Conservation (phyloP, 2,329 filamentous ascomycete species). For the Teratosphaeria gauchensis region DNA sequence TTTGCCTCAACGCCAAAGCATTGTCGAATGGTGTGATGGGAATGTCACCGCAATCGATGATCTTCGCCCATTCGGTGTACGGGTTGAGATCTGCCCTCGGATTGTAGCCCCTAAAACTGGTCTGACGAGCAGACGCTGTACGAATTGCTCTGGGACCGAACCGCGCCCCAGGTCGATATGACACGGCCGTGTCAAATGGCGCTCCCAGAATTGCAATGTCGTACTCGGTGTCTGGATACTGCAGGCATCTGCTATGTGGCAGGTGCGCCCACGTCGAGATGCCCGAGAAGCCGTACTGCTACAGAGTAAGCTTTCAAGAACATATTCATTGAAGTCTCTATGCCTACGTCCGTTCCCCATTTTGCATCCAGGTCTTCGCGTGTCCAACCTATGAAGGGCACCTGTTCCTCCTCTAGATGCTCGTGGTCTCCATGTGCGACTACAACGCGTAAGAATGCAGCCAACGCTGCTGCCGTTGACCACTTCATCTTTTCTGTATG, state of each 20-base stretch:
- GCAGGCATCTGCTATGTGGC: slow-evolving; percentile 39
- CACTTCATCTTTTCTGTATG: not conserved
- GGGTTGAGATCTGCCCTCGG: slow-evolving; percentile 74
- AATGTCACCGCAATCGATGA: slow-evolving; percentile 86
- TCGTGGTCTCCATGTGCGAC: slow-evolving; percentile 4
- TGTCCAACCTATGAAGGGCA: slow-evolving; percentile 17
- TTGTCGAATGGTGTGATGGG: slow-evolving; percentile 84
- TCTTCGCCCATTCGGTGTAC: slow-evolving; percentile 65
- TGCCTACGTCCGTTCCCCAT: slow-evolving; percentile 19
- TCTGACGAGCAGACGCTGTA: slow-evolving; percentile 71
- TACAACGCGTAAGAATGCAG: slow-evolving; percentile 1
- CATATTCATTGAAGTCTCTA: not conserved
- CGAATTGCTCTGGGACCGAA: slow-evolving; percentile 86
- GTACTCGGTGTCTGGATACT: slow-evolving; percentile 33
- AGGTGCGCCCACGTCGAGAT: slow-evolving; percentile 36
- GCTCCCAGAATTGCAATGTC: slow-evolving; percentile 42
- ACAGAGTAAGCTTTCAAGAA: not conserved
- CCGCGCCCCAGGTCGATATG: slow-evolving; percentile 43
- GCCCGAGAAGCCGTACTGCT: slow-evolving; percentile 25
- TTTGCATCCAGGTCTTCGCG: slow-evolving; percentile 19
- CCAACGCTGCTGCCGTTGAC: not conserved
- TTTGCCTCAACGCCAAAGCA: slow-evolving; percentile 66
- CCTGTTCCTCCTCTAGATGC: slow-evolving; percentile 4
- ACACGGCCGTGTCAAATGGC: slow-evolving; percentile 42
- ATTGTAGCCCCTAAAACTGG: slow-evolving; percentile 72